Evolutionary conservation across 2,329 filamentous ascomycete genomes (phyloP), one percentile per base, ranked within the genome.

Genomic region (Sclerotiophoma versabilis): DNA sequence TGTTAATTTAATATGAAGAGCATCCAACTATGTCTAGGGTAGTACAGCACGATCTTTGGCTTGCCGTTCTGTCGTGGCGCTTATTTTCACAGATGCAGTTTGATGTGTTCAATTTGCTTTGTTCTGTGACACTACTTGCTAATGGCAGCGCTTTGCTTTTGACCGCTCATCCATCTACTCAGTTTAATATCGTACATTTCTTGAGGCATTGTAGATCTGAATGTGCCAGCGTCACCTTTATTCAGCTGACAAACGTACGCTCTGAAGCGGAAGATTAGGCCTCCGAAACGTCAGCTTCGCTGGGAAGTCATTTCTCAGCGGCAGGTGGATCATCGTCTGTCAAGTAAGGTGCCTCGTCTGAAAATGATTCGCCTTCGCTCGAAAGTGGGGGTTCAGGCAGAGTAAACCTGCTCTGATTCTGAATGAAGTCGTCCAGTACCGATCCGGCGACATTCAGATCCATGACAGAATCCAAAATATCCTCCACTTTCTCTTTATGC

Each of bases 11-110:
- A 5, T 15, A 12, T 32, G 8, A 33, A 49, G 46, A 19, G 46
- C 42, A 12, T 49, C 46, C 2, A 49, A 49, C 17, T 49, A 49
- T 14, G 27, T 49, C 8, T 49, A 36, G 11, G 5, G 19, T 2
- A 12, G 6, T 11, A 12, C 7, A 22, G n/a, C 7, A 5, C 1
- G 5, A 4, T 22, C 10, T 14, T 19, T 17, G 8, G 25, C n/a
- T 17, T 39, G 23, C 37, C 1, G 19, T 27, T 2, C 10, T n/a
- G 2, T 12, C 25, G 14, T 9, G 17, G 9, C 23, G 25, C 10
- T 39, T 6, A 15, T 11, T 15, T 12, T 33, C 15, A 10, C 17
- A n/a, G 5, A 15, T 33, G 17, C 14, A 33, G 30, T 15, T 33
- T 5, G 7, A 33, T 15, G 30, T 11, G 30, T 25, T 9, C 2